Evolutionary conservation across 2,329 filamentous ascomycete species (phyloP), one percentile per base, ranked within the genome.

Genomic region (Zymoseptoria crescenta): DNA sequence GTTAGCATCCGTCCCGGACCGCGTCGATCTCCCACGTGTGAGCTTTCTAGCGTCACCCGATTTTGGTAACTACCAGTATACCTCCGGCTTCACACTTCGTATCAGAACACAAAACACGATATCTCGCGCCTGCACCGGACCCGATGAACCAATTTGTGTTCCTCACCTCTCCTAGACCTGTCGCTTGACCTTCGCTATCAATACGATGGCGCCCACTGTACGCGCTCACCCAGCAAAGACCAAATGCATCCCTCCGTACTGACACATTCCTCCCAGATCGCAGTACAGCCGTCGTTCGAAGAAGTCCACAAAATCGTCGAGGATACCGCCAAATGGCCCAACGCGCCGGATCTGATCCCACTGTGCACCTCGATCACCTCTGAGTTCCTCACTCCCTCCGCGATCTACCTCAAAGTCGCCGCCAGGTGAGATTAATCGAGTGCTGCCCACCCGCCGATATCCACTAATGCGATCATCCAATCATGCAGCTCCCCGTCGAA

Each of bases 361-460:
- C 74, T 96, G 49, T 91, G 87, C 75, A 86, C 88, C 27, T 89
- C 92, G 64, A 91, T 96, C 68, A 86, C 91, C 5, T 93, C 93
- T 68, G 93, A 96, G 75, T 87, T 97, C 66, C 83, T 97, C 73
- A 99, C 93, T 1, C 94, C 94, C 2, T 93, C 91, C n/a, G 84
- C 89, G 63, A 93, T 95, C 67, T 99, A 97, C 75, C 83, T 99
- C 65, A 97, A 96, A 76, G 82, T 96, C 67, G 87, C 89, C 41
- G 82, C 86, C 62, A 86, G 87, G 80, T 88, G 76, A 77, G 80
- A 80, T 3, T 16, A 19, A 10, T 21, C 49, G 13, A 21, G n/a
- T 51, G 10, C 49, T 16, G 20, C 19, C 16, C 41, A 9, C 30
- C n/a, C 66, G 72, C 66, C 70, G 67, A 72, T 27, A 13, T 4